Evolutionary conservation across 1,284 basidiomycete genomes (phyloP).

Genomic region (Cutaneotrichosporon arboriforme): DNA sequence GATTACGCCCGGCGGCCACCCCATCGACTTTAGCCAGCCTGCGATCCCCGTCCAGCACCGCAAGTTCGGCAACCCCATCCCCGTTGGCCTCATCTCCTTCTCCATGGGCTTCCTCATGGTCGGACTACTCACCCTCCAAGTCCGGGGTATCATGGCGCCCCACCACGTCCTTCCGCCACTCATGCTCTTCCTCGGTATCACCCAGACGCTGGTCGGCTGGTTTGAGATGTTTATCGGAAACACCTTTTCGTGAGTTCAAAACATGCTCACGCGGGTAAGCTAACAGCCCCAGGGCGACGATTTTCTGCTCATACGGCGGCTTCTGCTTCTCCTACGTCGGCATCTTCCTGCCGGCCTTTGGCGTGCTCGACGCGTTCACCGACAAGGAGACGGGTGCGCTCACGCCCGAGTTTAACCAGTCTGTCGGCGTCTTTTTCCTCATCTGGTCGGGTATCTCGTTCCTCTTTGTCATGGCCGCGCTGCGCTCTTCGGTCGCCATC

Average conservation of each 20-base stretch:
- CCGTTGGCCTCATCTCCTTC: conserved; percentile 16
- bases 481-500: conserved; percentile 19
- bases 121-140: conserved; percentile 14
- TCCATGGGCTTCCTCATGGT: conserved; percentile 8
- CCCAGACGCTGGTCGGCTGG: conserved; percentile 19
- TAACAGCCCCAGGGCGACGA: conserved; percentile 14
- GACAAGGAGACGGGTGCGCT: conserved; percentile 13
- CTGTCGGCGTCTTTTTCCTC: conserved; percentile 13
- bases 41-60: conserved; percentile 22
- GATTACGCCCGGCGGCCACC: conserved; percentile 22
- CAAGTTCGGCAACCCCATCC: conserved; percentile 21
- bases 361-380: conserved; percentile 8
- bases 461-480: conserved; percentile 15
- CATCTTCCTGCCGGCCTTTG: conserved; percentile 12
- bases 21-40: conserved; percentile 22
- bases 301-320: conserved; percentile 17
- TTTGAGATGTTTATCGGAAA: conserved; percentile 24
- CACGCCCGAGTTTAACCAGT: conserved; percentile 15
- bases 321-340: conserved; percentile 14
- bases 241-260: conserved; percentile 12
- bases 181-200: conserved; percentile 18
- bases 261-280: not conserved
- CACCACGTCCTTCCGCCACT: conserved; percentile 10
- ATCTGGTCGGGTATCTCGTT: conserved; percentile 15
- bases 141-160: conserved; percentile 12